A percentile compares a stretch with the other conserved stretches of the same genome.
Evolutionary conservation across 345 rosid species (phyloP).

Genomic region (Ceriops tagal): DNA sequence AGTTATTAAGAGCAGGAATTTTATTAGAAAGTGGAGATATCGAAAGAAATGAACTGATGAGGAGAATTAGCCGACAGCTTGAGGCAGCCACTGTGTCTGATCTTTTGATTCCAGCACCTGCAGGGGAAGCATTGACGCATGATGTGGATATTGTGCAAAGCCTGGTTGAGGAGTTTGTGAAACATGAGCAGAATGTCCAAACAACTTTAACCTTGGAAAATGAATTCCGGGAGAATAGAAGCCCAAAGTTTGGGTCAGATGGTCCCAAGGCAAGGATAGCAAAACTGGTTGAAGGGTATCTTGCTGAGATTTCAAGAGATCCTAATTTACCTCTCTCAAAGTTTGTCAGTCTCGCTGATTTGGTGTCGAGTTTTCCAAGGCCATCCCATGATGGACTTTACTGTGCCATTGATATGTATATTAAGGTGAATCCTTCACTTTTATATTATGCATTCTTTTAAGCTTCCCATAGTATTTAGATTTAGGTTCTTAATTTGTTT

Average conservation of each 20-base stretch:
- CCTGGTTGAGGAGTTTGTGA: slow-evolving; percentile 26
- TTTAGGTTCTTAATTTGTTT: background rate
- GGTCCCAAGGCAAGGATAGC: slow-evolving; percentile 26
- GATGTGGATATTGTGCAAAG: slow-evolving; percentile 26
- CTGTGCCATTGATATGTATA: slow-evolving; percentile 32
- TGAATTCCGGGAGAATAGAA: slow-evolving; percentile 17
- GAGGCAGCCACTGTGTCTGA: slow-evolving; percentile 28
- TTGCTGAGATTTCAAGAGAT: slow-evolving; percentile 32
- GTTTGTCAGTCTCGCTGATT: slow-evolving; percentile 27
- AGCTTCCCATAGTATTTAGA: background rate
- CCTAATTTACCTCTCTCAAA: slow-evolving; percentile 24
- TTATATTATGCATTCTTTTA: background rate
- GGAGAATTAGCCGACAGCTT: slow-evolving; percentile 22
- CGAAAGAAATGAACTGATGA: slow-evolving; percentile 29
- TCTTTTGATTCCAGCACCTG: slow-evolving; percentile 28
- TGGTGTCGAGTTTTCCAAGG: slow-evolving; percentile 27
- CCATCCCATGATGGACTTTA: slow-evolving; percentile 30
- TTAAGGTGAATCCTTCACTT: slow-evolving; percentile 21
- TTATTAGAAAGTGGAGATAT: slow-evolving; percentile 24
- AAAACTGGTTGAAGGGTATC: slow-evolving; percentile 31
- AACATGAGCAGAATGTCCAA: slow-evolving; percentile 1
- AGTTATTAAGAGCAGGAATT: slow-evolving; percentile 26
- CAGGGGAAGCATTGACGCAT: slow-evolving; percentile 20
- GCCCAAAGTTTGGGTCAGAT: slow-evolving; percentile 24
- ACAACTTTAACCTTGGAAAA: slow-evolving; percentile 8